Base-by-base conservation (phyloP, 78 protist genomes). In the Chrysochromulina parva region DNA sequence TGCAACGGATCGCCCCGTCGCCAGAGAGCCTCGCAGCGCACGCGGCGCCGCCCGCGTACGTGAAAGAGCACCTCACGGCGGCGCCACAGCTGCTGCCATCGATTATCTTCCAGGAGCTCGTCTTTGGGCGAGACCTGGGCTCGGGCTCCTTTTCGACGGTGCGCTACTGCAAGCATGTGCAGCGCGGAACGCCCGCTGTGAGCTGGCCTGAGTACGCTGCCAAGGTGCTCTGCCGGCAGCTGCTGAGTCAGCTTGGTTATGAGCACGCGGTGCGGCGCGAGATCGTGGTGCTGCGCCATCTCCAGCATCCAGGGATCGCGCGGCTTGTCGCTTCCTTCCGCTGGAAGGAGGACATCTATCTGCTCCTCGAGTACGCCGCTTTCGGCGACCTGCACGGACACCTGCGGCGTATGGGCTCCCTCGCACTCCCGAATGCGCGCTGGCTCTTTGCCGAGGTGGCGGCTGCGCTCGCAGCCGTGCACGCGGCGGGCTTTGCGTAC, bases 141-240 rank as follows among this genome's bases (percentile, higher is more conserved):
- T 11, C 11, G 22, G 85, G 85, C 16, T 38, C 85, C 57, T 76
- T 76, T 28, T 76, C 85, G n/a, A 48, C n/a, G 59, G 85, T 76
- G 59, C 2, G 58, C 14, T 76, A 50, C 38, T 76, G 85, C 85
- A 76, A 76, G 85, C 85, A 52, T 28, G 16, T 76, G 28, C 24
- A 50, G 24, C 85, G 85, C 26, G 59, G 28, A 19, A 10, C 0
- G 60, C 60, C 85, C 62, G 58, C 85, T 11, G 17, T 38, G 14
- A 17, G 16, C 16, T 76, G 85, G 85, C 59, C 85, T 1, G 85
- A 76, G 85, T 76, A 76, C 85, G 85, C 53, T 5, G 85, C 85
- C 10, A 76, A 76, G 85, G 85, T 76, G 26, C 24, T 69, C 78
- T 1, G 53, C 78, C 9, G 1, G 48, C 52, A 38, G 28, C 7